phyloP scores from a whole-genome alignment of 768 basidiomycete genomes.

The Cystoderma amianthinum region DNA sequence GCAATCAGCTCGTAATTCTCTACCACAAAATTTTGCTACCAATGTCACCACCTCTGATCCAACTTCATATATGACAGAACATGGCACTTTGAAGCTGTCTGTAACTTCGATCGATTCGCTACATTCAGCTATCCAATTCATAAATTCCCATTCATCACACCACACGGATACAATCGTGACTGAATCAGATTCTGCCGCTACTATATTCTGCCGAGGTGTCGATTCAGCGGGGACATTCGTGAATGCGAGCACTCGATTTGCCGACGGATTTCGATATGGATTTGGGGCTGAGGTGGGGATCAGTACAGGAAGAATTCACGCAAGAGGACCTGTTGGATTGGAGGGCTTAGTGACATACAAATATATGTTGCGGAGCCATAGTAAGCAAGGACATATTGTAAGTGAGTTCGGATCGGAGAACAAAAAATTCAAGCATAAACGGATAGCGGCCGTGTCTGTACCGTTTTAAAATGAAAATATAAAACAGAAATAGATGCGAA shows the following conservation, averaged over 20 bases:
- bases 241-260: conserved; percentile 93
- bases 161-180: conserved; percentile 95
- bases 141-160: conserved; percentile 90
- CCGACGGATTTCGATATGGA: conserved; percentile 94
- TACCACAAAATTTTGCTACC: conserved; percentile 29
- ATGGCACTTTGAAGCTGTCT: conserved; percentile 79
- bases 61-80: conserved; percentile 80
- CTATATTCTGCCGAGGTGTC: conserved; percentile 78
- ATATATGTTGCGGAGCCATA: conserved; percentile 82
- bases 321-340: conserved; percentile 91
- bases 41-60: conserved; percentile 47
- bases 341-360: conserved; percentile 95
- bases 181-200: conserved; percentile 57
- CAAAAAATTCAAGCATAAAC: conserved; percentile 65
- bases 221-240: conserved; percentile 91
- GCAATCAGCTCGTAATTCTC: conserved; percentile 19
- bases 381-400: conserved; percentile 71
- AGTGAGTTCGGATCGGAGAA: conserved; percentile 79
- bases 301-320: conserved; percentile 93
- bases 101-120: conserved; percentile 73
- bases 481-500: too few relatives aligned
- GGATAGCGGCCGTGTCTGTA: conserved; percentile 33
- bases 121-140: conserved; percentile 71
- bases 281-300: conserved; percentile 99
- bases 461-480: conserved; percentile 32